These are phyloP conservation scores for Amyloporia xantha DNA, from an alignment of 768 basidiomycete genomes.

Conservation along the genomic window DNA sequence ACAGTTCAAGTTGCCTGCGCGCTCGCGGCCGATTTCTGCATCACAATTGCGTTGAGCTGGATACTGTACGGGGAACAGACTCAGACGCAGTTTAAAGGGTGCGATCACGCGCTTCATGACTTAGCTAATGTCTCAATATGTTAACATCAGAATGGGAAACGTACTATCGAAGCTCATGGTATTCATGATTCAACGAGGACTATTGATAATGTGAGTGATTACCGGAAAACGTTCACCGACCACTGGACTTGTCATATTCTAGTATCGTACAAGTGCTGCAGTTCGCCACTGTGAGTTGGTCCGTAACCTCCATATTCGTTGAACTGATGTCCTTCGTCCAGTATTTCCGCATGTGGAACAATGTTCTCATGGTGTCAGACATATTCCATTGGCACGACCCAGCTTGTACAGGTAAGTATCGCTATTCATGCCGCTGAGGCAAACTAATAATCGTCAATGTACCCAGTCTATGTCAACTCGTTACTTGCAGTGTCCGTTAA, in stretches of 20 bases:
- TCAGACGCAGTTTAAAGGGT: neutral
- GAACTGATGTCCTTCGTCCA: neutral
- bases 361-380: neutral
- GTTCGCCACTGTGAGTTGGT: neutral
- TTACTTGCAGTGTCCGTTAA: conserved; percentile 1
- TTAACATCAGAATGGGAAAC: neutral
- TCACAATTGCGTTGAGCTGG: neutral
- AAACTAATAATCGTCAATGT: neutral
- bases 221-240: neutral
- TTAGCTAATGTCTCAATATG: too few species aligned
- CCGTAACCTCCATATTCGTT: neutral
- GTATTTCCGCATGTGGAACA: neutral
- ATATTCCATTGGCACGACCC: conserved; percentile 2
- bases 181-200: neutral
- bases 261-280: neutral
- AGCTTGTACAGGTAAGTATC: neutral
- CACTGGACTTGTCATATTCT: neutral
- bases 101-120: too few species aligned
- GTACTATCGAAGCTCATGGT: neutral
- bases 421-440: neutral
- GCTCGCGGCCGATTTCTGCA: neutral
- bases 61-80: neutral
- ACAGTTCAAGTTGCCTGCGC: neutral
- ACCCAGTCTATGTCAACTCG: conserved; percentile 1
- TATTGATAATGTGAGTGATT: neutral